Conservation (phyloP, 345 rosid species). For the Melaleuca quinquenervia region DNA sequence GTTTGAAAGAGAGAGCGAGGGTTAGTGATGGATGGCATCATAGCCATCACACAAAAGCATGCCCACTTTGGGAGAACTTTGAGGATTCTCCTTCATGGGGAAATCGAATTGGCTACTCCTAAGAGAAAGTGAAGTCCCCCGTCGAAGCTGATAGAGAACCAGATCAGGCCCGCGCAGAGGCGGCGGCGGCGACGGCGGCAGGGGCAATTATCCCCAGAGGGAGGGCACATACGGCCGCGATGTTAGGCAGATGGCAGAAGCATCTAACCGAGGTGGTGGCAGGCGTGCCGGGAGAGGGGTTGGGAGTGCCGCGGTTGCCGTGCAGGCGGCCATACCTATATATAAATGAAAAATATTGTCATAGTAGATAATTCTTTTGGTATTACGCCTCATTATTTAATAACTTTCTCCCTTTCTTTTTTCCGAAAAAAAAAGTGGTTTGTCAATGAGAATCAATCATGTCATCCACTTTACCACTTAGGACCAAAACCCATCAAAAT, state of each 20-base stretch:
- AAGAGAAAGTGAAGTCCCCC: constrained; percentile 40
- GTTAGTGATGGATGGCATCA: neutral
- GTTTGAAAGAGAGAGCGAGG: neutral
- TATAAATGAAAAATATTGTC: too few relatives aligned
- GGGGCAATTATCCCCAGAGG: constrained; percentile 23
- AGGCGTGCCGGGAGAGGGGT: constrained; percentile 55
- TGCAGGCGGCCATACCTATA: constrained; percentile 79
- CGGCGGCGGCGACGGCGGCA: constrained; percentile 35
- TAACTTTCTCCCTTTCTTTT: too few relatives aligned
- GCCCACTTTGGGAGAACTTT: neutral
- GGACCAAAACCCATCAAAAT: neutral
- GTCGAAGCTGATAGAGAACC: constrained; percentile 27
- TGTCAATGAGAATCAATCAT: neutral
- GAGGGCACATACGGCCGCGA: neutral
- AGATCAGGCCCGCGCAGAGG: constrained; percentile 44
- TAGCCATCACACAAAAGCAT: neutral
- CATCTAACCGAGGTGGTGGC: neutral
- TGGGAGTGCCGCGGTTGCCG: constrained; percentile 59
- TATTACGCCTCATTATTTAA: neutral
- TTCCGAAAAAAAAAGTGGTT: neutral
- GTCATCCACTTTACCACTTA: neutral
- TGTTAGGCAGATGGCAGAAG: neutral
- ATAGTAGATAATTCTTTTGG: too few relatives aligned
- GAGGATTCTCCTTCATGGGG: constrained; percentile 2
- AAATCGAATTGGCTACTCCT: constrained; percentile 47